Conservation (phyloP, 23 red algal species). For the Gracilaria caudata region DNA sequence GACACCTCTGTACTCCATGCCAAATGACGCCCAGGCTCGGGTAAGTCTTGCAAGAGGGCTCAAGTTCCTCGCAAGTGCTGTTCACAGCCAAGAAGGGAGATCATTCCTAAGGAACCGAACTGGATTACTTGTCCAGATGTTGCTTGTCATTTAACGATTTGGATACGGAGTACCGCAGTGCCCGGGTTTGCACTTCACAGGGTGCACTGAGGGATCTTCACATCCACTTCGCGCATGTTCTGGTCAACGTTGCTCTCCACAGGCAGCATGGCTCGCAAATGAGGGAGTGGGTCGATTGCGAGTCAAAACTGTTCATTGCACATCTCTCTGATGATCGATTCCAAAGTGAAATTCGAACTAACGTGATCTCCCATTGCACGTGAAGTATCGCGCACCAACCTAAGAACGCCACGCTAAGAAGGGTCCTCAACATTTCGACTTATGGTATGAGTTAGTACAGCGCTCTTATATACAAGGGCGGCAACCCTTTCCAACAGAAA, state of each 20-base stretch:
- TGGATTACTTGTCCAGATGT: neutral
- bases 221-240: neutral
- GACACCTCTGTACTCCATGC: neutral
- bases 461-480: neutral
- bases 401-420: slow-evolving; percentile 1
- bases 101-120: neutral
- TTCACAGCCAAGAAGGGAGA: neutral
- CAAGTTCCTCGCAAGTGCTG: neutral
- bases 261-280: neutral
- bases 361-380: neutral
- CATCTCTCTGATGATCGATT: neutral
- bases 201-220: neutral
- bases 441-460: neutral
- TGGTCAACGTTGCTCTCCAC: neutral
- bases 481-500: slow-evolving; percentile 38
- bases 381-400: neutral
- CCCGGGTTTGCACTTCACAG: neutral
- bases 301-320: neutral
- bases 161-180: neutral
- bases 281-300: neutral
- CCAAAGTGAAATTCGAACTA: neutral
- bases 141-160: neutral
- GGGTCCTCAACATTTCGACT: neutral
- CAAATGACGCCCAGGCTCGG: neutral
- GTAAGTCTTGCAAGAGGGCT: neutral